These are phyloP conservation scores for Choanephora cucurbitarum DNA, from an alignment of 371 early-diverging fungal species.

Conservation along the genomic window DNA sequence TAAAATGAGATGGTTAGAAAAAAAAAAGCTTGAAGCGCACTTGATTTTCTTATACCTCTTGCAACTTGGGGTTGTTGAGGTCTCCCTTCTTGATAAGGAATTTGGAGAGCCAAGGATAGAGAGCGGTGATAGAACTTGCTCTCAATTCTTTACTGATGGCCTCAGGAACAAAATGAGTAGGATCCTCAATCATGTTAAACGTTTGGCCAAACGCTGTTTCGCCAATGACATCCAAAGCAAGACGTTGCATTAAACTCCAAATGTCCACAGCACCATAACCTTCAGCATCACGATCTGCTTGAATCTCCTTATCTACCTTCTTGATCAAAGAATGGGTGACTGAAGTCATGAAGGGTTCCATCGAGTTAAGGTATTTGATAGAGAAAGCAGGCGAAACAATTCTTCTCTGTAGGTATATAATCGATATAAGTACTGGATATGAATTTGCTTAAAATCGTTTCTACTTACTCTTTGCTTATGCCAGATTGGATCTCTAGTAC, in stretches of 20 bases:
- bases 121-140: constrained; percentile 1
- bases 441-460: background rate
- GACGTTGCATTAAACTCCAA: constrained; percentile 36
- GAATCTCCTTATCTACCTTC: constrained; percentile 22
- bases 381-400: constrained; percentile 50
- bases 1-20: background rate
- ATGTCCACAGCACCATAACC: constrained; percentile 29
- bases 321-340: constrained; percentile 21
- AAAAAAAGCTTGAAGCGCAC: no score
- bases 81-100: constrained; percentile 3
- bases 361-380: constrained; percentile 36
- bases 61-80: constrained; percentile 8
- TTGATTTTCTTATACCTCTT: constrained; percentile 3
- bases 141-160: constrained; percentile 14
- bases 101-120: constrained; percentile 14
- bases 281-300: background rate
- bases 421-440: no score
- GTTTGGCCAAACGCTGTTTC: constrained; percentile 51
- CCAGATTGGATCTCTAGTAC: constrained; percentile 27
- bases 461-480: constrained; percentile 36
- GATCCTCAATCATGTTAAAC: constrained; percentile 48
- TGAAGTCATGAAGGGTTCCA: constrained; percentile 36
- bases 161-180: constrained; percentile 35
- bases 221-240: constrained; percentile 54
- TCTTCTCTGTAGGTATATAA: constrained; percentile 40